Conservation (phyloP, 768 basidiomycete species). For the Mycena metata region DNA sequence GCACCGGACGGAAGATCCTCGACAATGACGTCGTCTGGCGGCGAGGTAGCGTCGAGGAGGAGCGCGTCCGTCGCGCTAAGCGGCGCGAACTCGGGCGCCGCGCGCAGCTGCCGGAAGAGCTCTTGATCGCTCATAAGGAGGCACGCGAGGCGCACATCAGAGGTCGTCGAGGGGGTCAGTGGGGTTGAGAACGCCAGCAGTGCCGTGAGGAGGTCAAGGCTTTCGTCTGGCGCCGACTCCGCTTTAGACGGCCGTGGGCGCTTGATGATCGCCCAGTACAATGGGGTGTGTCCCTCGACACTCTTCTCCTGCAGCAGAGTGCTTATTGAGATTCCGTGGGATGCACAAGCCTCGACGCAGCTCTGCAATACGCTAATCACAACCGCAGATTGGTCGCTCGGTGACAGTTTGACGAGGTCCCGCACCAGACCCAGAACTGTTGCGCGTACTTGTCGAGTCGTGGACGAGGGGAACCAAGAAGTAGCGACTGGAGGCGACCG, state of each 20-base stretch:
- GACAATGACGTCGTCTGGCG: slow-evolving; percentile 68
- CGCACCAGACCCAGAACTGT: slow-evolving; percentile 56
- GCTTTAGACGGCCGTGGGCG: slow-evolving; percentile 5
- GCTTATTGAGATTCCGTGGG: slow-evolving; percentile 55
- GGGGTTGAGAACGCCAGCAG: slow-evolving; percentile 54
- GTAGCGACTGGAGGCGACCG: slow-evolving; percentile 14
- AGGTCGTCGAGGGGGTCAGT: slow-evolving; percentile 56
- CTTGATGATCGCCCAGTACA: slow-evolving; percentile 62
- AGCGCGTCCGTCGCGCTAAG: slow-evolving; percentile 68
- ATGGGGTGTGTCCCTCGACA: slow-evolving; percentile 61
- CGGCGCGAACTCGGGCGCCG: slow-evolving; percentile 63
- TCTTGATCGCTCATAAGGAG: slow-evolving; percentile 71
- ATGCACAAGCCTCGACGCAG: slow-evolving; percentile 60
- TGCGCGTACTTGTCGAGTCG: slow-evolving; percentile 50
- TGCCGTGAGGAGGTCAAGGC: slow-evolving; percentile 30
- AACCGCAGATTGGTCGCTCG: slow-evolving; percentile 30
- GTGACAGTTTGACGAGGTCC: slow-evolving; percentile 50
- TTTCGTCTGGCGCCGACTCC: slow-evolving; percentile 10
- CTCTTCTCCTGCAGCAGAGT: slow-evolving; percentile 59
- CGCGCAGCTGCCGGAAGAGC: slow-evolving; percentile 71
- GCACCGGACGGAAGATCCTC: slow-evolving; percentile 53
- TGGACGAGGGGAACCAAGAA: slow-evolving; percentile 34
- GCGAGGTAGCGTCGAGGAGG: slow-evolving; percentile 57
- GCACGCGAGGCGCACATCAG: slow-evolving; percentile 78
- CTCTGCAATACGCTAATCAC: slow-evolving; percentile 53